phyloP scores from a whole-genome alignment of 2,329 filamentous ascomycete species.

The Akanthomyces uredinophilus region DNA sequence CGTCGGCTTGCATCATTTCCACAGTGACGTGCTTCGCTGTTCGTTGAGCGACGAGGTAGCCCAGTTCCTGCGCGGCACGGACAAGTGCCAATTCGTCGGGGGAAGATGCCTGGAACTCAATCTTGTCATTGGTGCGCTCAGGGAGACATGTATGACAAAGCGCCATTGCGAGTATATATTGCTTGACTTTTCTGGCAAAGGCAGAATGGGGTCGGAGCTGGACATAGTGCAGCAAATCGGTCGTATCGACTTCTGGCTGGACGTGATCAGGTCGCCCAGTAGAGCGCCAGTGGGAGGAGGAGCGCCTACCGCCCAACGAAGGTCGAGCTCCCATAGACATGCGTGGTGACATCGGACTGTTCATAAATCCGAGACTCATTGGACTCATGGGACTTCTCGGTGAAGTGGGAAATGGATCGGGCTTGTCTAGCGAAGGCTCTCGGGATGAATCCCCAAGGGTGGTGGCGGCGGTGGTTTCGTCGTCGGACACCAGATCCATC shows the following conservation, averaged over 20 bases:
- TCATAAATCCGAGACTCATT: constrained; percentile 21
- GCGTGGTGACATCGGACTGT: constrained; percentile 25
- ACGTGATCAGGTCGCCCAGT: constrained; percentile 42
- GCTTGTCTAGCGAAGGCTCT: constrained; percentile 25
- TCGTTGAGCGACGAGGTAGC: constrained; percentile 70
- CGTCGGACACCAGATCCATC: constrained; percentile 49
- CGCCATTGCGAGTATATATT: constrained; percentile 79
- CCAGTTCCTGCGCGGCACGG: constrained; percentile 77
- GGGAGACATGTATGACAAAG: constrained; percentile 89
- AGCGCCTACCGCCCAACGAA: constrained; percentile 32
- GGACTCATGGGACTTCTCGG: constrained; percentile 23
- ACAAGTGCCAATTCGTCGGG: constrained; percentile 88
- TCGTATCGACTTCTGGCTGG: constrained; percentile 59
- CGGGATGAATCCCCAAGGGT: constrained; percentile 21
- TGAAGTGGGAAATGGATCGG: constrained; percentile 24
- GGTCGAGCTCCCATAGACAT: constrained; percentile 27
- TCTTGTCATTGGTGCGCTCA: constrained; percentile 61
- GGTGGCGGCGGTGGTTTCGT: constrained; percentile 18
- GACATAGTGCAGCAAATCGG: constrained; percentile 74
- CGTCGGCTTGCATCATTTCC: constrained; percentile 34
- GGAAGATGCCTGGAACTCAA: constrained; percentile 83
- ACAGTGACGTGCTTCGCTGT: constrained; percentile 64
- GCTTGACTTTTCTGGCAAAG: constrained; percentile 72
- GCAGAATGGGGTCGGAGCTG: constrained; percentile 66
- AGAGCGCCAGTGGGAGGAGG: constrained; percentile 47